These are phyloP conservation scores for Xylariales sp. DNA, from an alignment of 2,329 filamentous ascomycete species.

Conservation along the genomic window DNA sequence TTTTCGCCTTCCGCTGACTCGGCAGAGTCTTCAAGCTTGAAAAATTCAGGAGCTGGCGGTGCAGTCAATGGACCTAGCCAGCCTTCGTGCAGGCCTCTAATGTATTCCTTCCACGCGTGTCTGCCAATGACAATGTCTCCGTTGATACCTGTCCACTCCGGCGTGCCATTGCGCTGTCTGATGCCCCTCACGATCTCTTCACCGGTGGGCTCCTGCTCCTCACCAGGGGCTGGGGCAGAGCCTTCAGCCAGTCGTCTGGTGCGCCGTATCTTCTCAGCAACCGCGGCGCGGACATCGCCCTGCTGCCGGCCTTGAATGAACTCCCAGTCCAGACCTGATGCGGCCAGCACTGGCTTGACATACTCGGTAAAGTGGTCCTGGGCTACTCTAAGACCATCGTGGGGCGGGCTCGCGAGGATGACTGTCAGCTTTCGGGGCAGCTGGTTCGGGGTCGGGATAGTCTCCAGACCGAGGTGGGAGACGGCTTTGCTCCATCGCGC, in stretches of 20 bases:
- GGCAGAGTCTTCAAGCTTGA: constrained; percentile 14
- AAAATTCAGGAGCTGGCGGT: constrained; percentile 36
- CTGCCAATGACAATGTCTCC: constrained; percentile 88
- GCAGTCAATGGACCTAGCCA: constrained; percentile 83
- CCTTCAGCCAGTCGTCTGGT: constrained; percentile 51
- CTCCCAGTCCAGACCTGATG: constrained; percentile 91
- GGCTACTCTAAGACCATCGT: constrained; percentile 76
- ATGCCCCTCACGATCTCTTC: constrained; percentile 59
- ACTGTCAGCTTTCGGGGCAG: constrained; percentile 83
- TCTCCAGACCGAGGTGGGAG: constrained; percentile 75
- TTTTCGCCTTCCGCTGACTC: constrained; percentile 24
- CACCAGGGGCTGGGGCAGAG: constrained; percentile 28
- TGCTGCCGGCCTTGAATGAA: constrained; percentile 88
- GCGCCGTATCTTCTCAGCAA: constrained; percentile 82
- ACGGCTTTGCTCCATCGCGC: constrained; percentile 84
- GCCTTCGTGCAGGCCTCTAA: constrained; percentile 89
- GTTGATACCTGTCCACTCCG: constrained; percentile 66
- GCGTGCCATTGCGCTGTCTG: constrained; percentile 62
- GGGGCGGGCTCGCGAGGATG: constrained; percentile 80
- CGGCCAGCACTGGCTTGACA: constrained; percentile 85
- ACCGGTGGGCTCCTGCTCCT: constrained; percentile 46
- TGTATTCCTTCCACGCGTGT: constrained; percentile 96
- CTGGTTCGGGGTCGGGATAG: constrained; percentile 61
- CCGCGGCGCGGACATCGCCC: constrained; percentile 84
- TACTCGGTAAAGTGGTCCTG: constrained; percentile 96